phyloP scores from a whole-genome alignment of 345 rosid genomes.

The Lepidium aucheri region DNA sequence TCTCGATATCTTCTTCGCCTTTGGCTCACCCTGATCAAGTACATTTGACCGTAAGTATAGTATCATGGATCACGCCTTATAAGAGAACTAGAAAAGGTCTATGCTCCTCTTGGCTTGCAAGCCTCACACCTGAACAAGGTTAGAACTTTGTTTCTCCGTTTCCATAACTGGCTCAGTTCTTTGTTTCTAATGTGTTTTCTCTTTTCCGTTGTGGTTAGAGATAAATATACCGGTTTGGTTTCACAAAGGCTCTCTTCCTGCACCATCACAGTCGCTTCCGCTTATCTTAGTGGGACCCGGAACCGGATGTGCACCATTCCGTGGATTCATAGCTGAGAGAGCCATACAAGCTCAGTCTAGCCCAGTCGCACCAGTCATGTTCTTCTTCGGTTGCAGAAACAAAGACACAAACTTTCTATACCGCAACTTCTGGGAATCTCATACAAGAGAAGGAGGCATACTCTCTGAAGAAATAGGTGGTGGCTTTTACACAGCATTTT shows the following conservation, averaged over 20 bases:
- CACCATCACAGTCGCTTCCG: conserved; percentile 62
- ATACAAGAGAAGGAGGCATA: conserved; percentile 41
- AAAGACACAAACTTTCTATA: conserved; percentile 68
- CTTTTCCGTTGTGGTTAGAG: conserved; percentile 32
- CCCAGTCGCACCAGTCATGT: conserved; percentile 52
- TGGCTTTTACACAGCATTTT: conserved; percentile 76
- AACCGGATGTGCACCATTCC: conserved; percentile 97
- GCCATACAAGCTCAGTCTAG: conserved; percentile 38
- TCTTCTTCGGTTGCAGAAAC: conserved; percentile 90
- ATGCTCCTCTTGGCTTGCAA: conserved; percentile 86
- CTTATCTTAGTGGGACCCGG: conserved; percentile 88
- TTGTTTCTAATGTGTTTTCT: conserved; percentile 1
- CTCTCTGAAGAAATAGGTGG: conserved; percentile 76
- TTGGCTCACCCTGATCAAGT: conserved; percentile 73
- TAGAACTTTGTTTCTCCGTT: neutral
- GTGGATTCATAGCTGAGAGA: conserved; percentile 82
- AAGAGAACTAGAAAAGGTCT: conserved; percentile 71
- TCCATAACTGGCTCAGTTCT: neutral
- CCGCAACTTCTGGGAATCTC: conserved; percentile 70
- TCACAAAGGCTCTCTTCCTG: conserved; percentile 70
- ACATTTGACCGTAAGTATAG: conserved; percentile 76
- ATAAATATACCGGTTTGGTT: conserved; percentile 68
- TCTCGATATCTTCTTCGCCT: conserved; percentile 87
- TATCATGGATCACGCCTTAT: conserved; percentile 82
- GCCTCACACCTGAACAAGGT: conserved; percentile 64